These are phyloP conservation scores for Pythium utonaiense DNA, from an alignment of 352 stramenopile genomes.

Conservation along the genomic window DNA sequence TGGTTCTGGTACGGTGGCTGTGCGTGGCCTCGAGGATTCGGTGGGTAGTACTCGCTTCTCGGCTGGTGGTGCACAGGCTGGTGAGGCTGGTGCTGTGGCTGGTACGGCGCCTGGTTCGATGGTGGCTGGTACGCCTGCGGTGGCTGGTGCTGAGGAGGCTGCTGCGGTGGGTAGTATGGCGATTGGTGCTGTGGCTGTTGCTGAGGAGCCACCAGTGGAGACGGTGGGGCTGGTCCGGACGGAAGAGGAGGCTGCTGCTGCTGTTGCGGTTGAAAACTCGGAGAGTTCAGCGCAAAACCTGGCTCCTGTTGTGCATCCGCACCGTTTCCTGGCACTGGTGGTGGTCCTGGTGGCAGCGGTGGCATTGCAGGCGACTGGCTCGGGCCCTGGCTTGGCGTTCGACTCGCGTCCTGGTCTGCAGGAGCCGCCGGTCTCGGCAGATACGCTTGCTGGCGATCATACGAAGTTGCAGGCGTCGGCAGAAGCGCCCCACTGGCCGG, in stretches of 20 bases:
- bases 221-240: conserved; percentile 9
- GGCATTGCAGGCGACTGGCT: background rate
- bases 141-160: conserved; percentile 9
- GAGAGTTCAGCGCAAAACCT: conserved; percentile 8
- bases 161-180: conserved; percentile 5
- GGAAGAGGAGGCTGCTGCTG: conserved; percentile 13
- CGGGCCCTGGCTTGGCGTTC: background rate
- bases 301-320: background rate
- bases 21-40: background rate
- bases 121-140: conserved; percentile 8
- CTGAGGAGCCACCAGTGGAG: conserved; percentile 6
- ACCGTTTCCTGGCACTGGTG: conserved; percentile 8
- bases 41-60: conserved; percentile 25
- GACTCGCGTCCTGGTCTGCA: background rate
- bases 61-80: conserved; percentile 24
- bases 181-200: conserved; percentile 10
- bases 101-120: conserved; percentile 6
- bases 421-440: conserved; percentile 6
- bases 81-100: conserved; percentile 28
- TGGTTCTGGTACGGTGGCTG: background rate
- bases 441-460: conserved; percentile 19
- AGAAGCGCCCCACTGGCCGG: conserved; percentile 7
- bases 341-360: conserved; percentile 14
- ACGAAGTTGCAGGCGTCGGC: conserved; percentile 6
- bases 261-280: conserved; percentile 6